Conservation (phyloP, 345 rosid species). For the Boechera stricta region DNA sequence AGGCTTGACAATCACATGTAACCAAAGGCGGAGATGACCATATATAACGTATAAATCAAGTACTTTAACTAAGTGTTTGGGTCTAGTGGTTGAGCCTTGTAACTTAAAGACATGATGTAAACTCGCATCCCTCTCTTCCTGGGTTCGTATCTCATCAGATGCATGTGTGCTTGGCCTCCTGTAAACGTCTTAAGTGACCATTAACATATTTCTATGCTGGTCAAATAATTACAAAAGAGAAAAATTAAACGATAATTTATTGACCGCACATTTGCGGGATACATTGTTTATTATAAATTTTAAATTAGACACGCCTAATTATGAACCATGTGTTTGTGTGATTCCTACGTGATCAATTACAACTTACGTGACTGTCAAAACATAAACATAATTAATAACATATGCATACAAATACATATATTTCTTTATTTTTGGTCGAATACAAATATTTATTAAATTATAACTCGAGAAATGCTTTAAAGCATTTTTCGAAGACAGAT, state of each 20-base stretch:
- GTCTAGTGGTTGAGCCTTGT: too few species aligned
- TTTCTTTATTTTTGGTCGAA: background rate
- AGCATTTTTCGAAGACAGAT: too few species aligned
- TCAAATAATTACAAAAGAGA: too few species aligned
- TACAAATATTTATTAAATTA: background rate
- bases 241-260: too few species aligned
- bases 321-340: background rate
- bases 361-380: background rate
- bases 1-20: too few species aligned
- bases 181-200: too few species aligned
- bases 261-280: background rate
- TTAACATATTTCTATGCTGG: background rate
- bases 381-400: background rate
- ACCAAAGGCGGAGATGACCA: too few species aligned
- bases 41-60: too few species aligned
- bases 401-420: slow-evolving; percentile 14
- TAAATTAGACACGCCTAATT: background rate
- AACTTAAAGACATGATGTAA: too few species aligned
- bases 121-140: too few species aligned
- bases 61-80: too few species aligned
- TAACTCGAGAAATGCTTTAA: background rate
- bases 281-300: background rate
- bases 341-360: background rate
- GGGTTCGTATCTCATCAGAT: background rate
- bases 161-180: background rate